phyloP scores from a whole-genome alignment of 495 filamentous ascomycete genomes.

The Penicillium angulare region DNA sequence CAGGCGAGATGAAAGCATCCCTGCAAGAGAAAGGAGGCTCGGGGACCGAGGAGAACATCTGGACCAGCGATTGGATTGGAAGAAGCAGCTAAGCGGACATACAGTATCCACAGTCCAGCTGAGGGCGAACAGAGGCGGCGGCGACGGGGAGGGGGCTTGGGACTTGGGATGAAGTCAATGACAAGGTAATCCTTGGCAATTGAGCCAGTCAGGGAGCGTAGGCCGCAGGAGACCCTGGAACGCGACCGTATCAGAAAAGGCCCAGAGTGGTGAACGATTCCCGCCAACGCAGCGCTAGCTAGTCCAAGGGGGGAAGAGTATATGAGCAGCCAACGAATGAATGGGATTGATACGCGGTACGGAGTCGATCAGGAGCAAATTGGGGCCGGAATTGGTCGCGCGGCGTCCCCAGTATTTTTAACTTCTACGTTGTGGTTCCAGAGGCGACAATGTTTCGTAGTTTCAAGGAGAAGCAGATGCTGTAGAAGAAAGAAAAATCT shows the following conservation, averaged over 20 bases:
- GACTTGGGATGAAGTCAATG: slow-evolving; percentile 24
- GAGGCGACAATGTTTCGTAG: background rate
- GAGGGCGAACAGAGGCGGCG: background rate
- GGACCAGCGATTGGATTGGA: background rate
- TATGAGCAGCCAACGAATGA: slow-evolving; percentile 21
- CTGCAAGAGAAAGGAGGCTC: slow-evolving; percentile 28
- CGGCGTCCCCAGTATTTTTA: background rate
- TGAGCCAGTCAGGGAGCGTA: slow-evolving; percentile 26
- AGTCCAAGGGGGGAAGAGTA: slow-evolving; percentile 13
- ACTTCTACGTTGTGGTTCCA: background rate
- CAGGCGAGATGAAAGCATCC: slow-evolving; percentile 17
- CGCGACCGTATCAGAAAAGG: slow-evolving; percentile 26
- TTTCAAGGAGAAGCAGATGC: background rate
- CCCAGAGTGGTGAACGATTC: slow-evolving; percentile 18
- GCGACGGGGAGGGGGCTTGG: slow-evolving; percentile 14
- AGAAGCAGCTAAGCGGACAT: slow-evolving; percentile 4
- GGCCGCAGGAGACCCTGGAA: slow-evolving; percentile 23
- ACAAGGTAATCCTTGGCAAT: slow-evolving; percentile 24
- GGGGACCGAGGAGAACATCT: slow-evolving; percentile 7
- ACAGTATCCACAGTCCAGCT: slow-evolving; percentile 18
- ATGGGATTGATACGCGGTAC: slow-evolving; percentile 14
- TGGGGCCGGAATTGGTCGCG: slow-evolving; percentile 8
- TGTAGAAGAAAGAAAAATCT: no score
- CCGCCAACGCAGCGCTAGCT: slow-evolving; percentile 21
- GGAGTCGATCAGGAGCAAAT: slow-evolving; percentile 22